Evolutionary conservation across 257 asterid species (phyloP), one percentile per base, ranked within the genome.

Genomic region (Galeopsis tetrahit): DNA sequence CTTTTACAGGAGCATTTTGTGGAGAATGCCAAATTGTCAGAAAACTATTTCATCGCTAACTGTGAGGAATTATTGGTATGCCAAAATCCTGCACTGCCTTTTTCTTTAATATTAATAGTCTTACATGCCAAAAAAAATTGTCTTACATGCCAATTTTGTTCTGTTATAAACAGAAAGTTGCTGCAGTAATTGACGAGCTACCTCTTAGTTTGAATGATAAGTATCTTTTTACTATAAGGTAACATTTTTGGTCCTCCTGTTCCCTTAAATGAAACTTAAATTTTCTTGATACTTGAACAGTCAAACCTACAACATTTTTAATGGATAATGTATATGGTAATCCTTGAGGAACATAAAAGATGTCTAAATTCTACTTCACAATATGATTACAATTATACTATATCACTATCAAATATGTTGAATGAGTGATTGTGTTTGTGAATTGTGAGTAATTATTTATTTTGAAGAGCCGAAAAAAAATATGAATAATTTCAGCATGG

Each of bases 201-300:
- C 97, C 97, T 44, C 96, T 94, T 69, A 75, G 59, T 61, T 80
- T 94, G 85, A 80, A 74, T 33, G 97, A 94, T 70, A 94, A 94
- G 76, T 91, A 88, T 74, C 88, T 91, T 76, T 94, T 94, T 60
- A 74, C 91, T 65, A 86, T 88, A 34, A 91, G 99, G 99, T 94
- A 80, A 79, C 59, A 42, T n/a, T 49, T 76, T 42, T 78, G 11
- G 33, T 32, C 75, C 43, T 51, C 51, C 31, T 58, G 32, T 52
- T 67, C 32, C 61, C 40, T 68, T 64, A 32, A 56, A 31, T 32
- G 51, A 56, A n/a, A 44, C 65, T 60, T 43, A 6, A 60, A 55
- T 39, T 11, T 55, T 4, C 10, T 32, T 48, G 7, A 10, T 55
- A 39, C 17, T 17, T 48, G 34, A 55, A 44, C 36, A 63, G n/a